A percentile compares a stretch with the other conserved stretches of the same genome.
These are phyloP conservation scores for Mortierella sp. DNA, from an alignment of 371 early-diverging fungal species.

Conservation along the genomic window DNA sequence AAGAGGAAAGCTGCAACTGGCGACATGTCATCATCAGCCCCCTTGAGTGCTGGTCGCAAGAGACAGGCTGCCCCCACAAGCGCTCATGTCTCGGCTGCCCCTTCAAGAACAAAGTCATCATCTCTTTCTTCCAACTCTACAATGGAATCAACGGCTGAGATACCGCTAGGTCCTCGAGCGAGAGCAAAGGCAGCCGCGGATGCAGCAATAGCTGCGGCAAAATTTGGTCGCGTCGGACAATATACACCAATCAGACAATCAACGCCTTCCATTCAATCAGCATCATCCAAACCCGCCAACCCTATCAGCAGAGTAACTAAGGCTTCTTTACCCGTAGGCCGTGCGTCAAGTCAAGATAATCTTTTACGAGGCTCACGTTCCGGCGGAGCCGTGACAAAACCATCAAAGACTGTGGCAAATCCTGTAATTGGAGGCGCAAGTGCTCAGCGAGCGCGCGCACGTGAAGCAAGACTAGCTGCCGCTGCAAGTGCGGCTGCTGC, in stretches of 20 bases:
- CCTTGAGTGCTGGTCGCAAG: slow-evolving; percentile 22
- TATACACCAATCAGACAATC: background rate
- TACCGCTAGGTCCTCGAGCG: slow-evolving; percentile 45
- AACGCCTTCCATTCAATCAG: slow-evolving; percentile 4
- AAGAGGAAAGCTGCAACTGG: slow-evolving; percentile 31
- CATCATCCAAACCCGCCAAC: slow-evolving; percentile 1
- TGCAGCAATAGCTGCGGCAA: slow-evolving; percentile 40
- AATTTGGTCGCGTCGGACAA: slow-evolving; percentile 18
- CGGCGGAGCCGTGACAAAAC: slow-evolving; percentile 28
- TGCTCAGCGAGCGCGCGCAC: slow-evolving; percentile 30
- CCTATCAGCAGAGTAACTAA: slow-evolving; percentile 8
- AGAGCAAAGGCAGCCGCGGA: slow-evolving; percentile 55
- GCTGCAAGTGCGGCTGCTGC: background rate
- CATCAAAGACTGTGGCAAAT: slow-evolving; percentile 2
- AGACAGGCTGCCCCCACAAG: slow-evolving; percentile 12
- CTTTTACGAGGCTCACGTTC: slow-evolving; percentile 16
- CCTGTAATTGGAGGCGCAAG: slow-evolving; percentile 37
- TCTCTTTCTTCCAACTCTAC: slow-evolving; percentile 7
- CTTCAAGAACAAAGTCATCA: slow-evolving; percentile 14
- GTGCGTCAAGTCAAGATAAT: slow-evolving; percentile 14
- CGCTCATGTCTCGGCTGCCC: background rate
- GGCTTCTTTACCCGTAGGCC: background rate
- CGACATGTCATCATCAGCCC: slow-evolving; percentile 8
- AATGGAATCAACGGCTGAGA: background rate
- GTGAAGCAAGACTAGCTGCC: slow-evolving; percentile 30